Evolutionary conservation across 2,329 filamentous ascomycete species (phyloP), one percentile per base, ranked within the genome.

Genomic region (Alternaria gaisen): DNA sequence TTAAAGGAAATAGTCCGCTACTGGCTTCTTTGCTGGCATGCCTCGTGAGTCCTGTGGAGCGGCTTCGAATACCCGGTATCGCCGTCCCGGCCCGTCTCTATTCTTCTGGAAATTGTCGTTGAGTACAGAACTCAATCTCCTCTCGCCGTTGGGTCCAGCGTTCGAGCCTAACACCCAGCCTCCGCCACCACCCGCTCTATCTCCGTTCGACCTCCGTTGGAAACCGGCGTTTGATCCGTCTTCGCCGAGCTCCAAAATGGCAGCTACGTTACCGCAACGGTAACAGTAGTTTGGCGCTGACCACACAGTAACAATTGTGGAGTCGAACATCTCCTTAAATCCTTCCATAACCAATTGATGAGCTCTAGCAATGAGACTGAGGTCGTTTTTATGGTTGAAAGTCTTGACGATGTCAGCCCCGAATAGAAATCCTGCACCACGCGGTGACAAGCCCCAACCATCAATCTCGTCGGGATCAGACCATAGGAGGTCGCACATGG

Each of bases 271-370:
- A 22, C 83, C 83, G 64, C 83, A 84, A 34, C 83, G 76, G 69
- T 85, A 85, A 72, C 85, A 87, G 74, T 87, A 87, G 61, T 87
- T 99, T 2, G 95, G 95, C 5, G 95, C 95, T 16, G 78, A 80
- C 83, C 95, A 99, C n/a, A 99, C 95, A 0, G 95, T 99, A 42
- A 98, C 95, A 66, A 99, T 97, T 48, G 90, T 92, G 14, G 89
- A 91, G 76, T 75, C 73, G 74, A 98, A 99, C 94, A 98, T 98
- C 20, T 98, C 95, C 81, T 98, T 98, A 80, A 97, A 99, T 0
- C 95, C 95, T 78, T 99, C 95, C 95, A 98, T 99, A 66, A 99
- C 95, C 22, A 99, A 88, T 79, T 99, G 95, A 77, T 99, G 95
- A 1, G 95, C 95, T 56, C 95, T 88, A 18, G 94, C 95, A 67